These are phyloP conservation scores for Adansonia madagascariensis DNA, from an alignment of 441 rosid species.

Conservation along the genomic window DNA sequence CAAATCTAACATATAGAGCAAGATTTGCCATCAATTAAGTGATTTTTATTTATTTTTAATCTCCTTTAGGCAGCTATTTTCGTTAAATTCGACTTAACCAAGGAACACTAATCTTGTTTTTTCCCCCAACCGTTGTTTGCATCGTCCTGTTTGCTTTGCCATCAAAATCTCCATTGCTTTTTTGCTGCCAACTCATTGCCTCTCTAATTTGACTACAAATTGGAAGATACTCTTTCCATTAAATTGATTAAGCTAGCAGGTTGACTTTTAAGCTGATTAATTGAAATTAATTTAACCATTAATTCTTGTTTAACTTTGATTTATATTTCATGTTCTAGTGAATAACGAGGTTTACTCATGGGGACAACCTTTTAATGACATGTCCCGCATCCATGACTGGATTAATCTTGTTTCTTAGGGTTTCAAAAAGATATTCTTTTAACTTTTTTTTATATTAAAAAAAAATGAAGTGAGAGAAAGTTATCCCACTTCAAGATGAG, in stretches of 20 bases:
- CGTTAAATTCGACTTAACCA: conserved; percentile 29
- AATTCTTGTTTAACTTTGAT: background rate
- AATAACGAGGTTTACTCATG: background rate
- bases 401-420: background rate
- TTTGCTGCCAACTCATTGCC: background rate
- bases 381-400: background rate
- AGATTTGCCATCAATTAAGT: background rate
- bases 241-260: background rate
- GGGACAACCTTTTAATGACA: background rate
- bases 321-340: conserved; percentile 1
- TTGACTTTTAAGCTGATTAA: background rate
- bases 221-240: background rate
- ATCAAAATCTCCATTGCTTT: background rate
- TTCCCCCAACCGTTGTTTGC: conserved; percentile 19
- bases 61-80: conserved; percentile 3
- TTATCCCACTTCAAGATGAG: background rate
- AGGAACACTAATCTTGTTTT: conserved; percentile 20
- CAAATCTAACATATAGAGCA: background rate
- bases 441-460: background rate
- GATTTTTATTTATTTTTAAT: background rate
- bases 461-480: background rate
- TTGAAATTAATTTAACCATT: background rate
- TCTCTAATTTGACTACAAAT: conserved; percentile 23
- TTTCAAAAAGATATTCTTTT: background rate
- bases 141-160: conserved; percentile 19